phyloP scores from a whole-genome alignment of 2,329 filamentous ascomycete species.

The Zymoseptoria passerinii region DNA sequence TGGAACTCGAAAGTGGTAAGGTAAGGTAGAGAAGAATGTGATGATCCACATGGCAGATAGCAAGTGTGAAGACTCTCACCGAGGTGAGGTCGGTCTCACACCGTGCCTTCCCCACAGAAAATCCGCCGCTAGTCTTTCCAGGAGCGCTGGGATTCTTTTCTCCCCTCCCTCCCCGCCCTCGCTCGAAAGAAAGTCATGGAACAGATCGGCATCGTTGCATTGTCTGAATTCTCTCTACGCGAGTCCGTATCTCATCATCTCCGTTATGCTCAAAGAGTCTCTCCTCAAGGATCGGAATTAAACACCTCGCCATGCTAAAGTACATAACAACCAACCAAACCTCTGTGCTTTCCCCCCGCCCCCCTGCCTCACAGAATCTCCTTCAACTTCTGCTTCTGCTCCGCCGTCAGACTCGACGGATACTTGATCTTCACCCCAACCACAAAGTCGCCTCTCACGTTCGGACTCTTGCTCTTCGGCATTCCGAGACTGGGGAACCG shows the following conservation, averaged over 20 bases:
- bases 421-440: constrained; percentile 91
- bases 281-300: neutral
- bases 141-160: too few relatives aligned
- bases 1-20: too few relatives aligned
- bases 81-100: too few relatives aligned
- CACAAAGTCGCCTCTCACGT: constrained; percentile 76
- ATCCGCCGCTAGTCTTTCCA: too few relatives aligned
- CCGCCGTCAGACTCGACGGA: constrained; percentile 64
- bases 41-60: too few relatives aligned
- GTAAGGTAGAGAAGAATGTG: too few relatives aligned
- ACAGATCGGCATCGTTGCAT: neutral
- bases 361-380: constrained; percentile 56
- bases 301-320: neutral
- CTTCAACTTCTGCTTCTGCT: constrained; percentile 73
- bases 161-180: too few relatives aligned
- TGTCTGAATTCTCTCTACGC: neutral
- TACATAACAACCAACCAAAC: neutral
- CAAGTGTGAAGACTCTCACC: too few relatives aligned
- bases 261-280: neutral
- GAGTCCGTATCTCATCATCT: neutral
- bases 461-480: constrained; percentile 86
- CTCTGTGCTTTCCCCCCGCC: neutral
- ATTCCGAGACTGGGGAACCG: constrained; percentile 81
- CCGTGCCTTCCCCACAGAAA: too few relatives aligned
- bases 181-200: neutral